These are phyloP conservation scores for Coix lacrymajobi DNA, from an alignment of 176 grass and related monocot genomes.

Conservation along the genomic window DNA sequence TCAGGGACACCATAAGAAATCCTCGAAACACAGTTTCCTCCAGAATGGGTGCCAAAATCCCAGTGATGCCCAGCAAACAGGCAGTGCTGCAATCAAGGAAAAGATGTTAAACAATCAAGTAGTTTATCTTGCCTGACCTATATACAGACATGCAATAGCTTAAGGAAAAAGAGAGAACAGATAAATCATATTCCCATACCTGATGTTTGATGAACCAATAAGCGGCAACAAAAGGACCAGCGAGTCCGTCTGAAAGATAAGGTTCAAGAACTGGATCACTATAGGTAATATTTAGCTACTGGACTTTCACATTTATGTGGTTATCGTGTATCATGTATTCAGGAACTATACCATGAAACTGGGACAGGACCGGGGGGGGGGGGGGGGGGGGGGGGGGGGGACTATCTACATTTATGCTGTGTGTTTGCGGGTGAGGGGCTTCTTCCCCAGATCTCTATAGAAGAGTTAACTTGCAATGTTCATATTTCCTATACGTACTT, in stretches of 20 bases:
- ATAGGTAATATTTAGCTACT: background rate
- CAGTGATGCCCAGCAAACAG: conserved; percentile 77
- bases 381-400: too few species aligned
- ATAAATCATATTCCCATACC: conserved; percentile 32
- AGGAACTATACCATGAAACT: background rate
- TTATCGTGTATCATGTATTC: background rate
- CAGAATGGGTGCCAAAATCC: conserved; percentile 82
- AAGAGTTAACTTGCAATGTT: background rate
- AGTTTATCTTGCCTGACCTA: background rate
- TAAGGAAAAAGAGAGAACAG: background rate
- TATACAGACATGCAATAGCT: conserved; percentile 2
- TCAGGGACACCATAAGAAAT: conserved; percentile 89
- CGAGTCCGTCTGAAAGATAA: conserved; percentile 77
- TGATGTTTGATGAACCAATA: conserved; percentile 78
- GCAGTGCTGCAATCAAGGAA: conserved; percentile 52
- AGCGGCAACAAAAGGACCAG: conserved; percentile 69
- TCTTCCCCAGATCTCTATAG: background rate
- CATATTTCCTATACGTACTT: background rate
- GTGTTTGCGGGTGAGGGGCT: too few species aligned
- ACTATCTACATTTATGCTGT: too few species aligned
- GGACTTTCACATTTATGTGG: background rate
- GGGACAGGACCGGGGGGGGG: too few species aligned
- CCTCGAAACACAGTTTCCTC: conserved; percentile 96
- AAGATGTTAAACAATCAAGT: conserved; percentile 7
- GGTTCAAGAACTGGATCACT: conserved; percentile 22